Percentiles rank a stretch among this genome's conserved stretches.
Evolutionary conservation across 352 stramenopile genomes (phyloP).

Genomic region (Globisporangium recalcitrans): DNA sequence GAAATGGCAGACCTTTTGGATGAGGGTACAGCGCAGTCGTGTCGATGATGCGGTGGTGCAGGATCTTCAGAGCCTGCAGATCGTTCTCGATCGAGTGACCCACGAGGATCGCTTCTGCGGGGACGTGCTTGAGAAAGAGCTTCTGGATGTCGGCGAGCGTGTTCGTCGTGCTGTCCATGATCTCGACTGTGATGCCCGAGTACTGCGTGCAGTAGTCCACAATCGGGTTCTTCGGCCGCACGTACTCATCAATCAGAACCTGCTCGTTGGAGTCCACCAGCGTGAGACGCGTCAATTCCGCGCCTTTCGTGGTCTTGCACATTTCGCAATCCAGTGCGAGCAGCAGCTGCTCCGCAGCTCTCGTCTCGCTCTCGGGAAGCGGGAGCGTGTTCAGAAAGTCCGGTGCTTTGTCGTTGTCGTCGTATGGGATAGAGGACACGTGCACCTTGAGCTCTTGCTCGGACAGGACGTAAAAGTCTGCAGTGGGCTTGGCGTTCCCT

Average conservation of each 20-base stretch:
- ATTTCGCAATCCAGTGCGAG: conserved; percentile 86
- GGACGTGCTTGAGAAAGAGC: conserved; percentile 49
- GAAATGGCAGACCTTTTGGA: conserved; percentile 69
- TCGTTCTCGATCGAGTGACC: conserved; percentile 89
- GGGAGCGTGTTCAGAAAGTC: conserved; percentile 43
- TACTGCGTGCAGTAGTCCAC: conserved; percentile 88
- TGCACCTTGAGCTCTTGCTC: conserved; percentile 52
- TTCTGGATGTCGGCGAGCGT: conserved; percentile 62
- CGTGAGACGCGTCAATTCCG: conserved; percentile 74
- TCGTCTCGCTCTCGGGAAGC: conserved; percentile 26
- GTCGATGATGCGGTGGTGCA: conserved; percentile 78
- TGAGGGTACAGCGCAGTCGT: conserved; percentile 81
- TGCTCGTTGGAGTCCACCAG: conserved; percentile 60
- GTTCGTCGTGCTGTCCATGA: conserved; percentile 66
- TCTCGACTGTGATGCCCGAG: conserved; percentile 77
- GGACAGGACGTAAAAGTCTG: conserved; percentile 77
- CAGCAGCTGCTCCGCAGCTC: conserved; percentile 39
- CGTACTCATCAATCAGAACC: conserved; percentile 78
- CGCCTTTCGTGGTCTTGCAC: conserved; percentile 80
- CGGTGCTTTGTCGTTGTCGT: conserved; percentile 25
- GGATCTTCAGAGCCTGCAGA: conserved; percentile 52
- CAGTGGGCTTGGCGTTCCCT: conserved; percentile 44
- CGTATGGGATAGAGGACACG: conserved; percentile 49
- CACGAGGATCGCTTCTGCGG: conserved; percentile 75
- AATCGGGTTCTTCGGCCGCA: conserved; percentile 73